These are phyloP conservation scores for Punica granatum DNA, from an alignment of 345 rosid species.

Conservation along the genomic window DNA sequence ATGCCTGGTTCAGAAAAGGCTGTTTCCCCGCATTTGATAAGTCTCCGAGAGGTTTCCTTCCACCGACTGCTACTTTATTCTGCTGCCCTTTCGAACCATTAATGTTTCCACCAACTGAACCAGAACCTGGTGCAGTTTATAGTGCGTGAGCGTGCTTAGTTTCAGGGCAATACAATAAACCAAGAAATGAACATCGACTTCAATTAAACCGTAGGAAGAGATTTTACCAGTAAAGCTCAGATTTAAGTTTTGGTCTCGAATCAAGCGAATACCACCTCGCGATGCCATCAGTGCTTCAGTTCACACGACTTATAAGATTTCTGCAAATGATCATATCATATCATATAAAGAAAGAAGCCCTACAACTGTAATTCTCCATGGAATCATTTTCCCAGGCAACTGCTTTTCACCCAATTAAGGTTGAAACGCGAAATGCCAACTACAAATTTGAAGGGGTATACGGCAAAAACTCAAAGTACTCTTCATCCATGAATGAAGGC, in stretches of 20 bases:
- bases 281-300: slow-evolving; percentile 26
- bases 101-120: slow-evolving; percentile 25
- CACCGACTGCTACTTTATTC: slow-evolving; percentile 31
- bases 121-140: slow-evolving; percentile 12
- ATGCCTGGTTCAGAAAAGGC: slow-evolving; percentile 23
- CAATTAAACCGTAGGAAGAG: background rate
- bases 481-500: too few species aligned
- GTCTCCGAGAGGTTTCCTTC: slow-evolving; percentile 62
- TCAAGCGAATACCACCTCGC: slow-evolving; percentile 17
- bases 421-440: too few species aligned
- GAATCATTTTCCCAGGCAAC: too few species aligned
- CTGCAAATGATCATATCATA: slow-evolving; percentile 9
- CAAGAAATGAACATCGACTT: background rate
- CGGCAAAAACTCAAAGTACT: too few species aligned
- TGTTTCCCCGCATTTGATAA: slow-evolving; percentile 41
- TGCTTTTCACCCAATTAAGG: too few species aligned
- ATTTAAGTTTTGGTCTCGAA: slow-evolving; percentile 34
- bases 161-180: background rate
- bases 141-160: background rate
- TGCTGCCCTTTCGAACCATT: slow-evolving; percentile 22
- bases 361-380: background rate
- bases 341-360: background rate
- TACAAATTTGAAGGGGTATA: too few species aligned
- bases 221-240: slow-evolving; percentile 23
- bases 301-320: background rate